Conservation (phyloP, 768 basidiomycete species). For the Kwoniella pini region DNA sequence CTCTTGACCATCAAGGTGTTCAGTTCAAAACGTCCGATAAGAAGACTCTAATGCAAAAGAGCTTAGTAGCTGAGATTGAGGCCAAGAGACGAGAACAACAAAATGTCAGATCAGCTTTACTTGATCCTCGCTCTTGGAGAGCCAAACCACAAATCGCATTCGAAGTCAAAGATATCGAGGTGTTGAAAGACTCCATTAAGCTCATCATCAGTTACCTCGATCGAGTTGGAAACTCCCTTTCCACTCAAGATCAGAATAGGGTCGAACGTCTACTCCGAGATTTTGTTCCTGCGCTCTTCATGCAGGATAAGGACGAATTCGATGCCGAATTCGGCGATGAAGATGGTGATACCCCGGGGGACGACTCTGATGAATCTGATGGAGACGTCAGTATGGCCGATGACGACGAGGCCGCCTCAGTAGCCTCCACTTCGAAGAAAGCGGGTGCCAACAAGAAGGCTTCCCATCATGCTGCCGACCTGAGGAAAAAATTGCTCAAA, state of each 20-base stretch:
- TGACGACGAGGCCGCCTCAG: conserved; percentile 43
- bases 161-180: conserved; percentile 70
- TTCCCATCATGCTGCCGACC: conserved; percentile 61
- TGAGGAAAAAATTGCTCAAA: conserved; percentile 76
- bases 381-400: conserved; percentile 56
- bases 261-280: conserved; percentile 81
- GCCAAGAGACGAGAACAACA: conserved; percentile 53
- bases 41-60: conserved; percentile 56
- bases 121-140: conserved; percentile 57
- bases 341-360: conserved; percentile 59
- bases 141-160: conserved; percentile 75
- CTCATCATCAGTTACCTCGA: conserved; percentile 89
- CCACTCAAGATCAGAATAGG: conserved; percentile 70
- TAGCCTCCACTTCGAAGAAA: conserved; percentile 20
- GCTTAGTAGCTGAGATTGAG: conserved; percentile 53
- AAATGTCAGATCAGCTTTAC: conserved; percentile 48
- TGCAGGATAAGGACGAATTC: conserved; percentile 58
- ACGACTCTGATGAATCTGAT: conserved; percentile 65
- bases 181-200: conserved; percentile 85
- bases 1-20: conserved; percentile 92
- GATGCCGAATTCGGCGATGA: conserved; percentile 55
- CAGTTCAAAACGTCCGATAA: conserved; percentile 95
- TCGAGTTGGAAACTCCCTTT: conserved; percentile 69
- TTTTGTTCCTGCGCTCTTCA: conserved; percentile 79
- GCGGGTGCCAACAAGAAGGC: conserved; percentile 38